phyloP scores from a whole-genome alignment of 257 asterid genomes.

The Solanum pinnatisectum region DNA sequence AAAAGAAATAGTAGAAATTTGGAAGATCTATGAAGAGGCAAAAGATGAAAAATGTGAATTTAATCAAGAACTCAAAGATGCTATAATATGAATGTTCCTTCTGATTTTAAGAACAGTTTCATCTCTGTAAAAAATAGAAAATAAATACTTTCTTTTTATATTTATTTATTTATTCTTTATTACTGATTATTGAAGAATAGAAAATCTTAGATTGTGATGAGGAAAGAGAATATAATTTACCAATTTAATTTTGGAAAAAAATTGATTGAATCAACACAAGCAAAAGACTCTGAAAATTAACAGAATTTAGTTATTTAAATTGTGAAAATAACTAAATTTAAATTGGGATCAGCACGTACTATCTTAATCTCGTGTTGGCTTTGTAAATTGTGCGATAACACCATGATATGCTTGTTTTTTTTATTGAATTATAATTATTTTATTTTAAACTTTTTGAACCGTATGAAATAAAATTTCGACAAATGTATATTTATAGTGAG shows the following conservation, averaged over 20 bases:
- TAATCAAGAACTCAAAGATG: neutral
- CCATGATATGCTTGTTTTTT: neutral
- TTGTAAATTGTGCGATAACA: neutral
- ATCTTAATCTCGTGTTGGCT: too few relatives aligned
- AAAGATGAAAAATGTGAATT: neutral
- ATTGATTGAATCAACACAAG: neutral
- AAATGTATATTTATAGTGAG: neutral
- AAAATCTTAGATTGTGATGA: neutral
- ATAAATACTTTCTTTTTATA: neutral
- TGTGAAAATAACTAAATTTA: too few relatives aligned
- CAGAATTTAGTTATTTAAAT: neutral
- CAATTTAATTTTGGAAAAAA: neutral
- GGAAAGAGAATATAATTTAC: neutral
- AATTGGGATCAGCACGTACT: too few relatives aligned
- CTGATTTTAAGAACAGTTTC: neutral
- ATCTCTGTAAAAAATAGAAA: neutral
- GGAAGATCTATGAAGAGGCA: neutral
- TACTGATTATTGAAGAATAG: neutral
- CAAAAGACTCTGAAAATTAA: neutral
- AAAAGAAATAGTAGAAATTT: neutral
- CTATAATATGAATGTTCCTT: neutral
- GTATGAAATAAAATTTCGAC: neutral
- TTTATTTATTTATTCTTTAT: neutral
- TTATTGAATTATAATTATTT: neutral
- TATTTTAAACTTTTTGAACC: neutral